Evolutionary conservation across 441 rosid species (phyloP).

Genomic region (Jatropha podagrica): DNA sequence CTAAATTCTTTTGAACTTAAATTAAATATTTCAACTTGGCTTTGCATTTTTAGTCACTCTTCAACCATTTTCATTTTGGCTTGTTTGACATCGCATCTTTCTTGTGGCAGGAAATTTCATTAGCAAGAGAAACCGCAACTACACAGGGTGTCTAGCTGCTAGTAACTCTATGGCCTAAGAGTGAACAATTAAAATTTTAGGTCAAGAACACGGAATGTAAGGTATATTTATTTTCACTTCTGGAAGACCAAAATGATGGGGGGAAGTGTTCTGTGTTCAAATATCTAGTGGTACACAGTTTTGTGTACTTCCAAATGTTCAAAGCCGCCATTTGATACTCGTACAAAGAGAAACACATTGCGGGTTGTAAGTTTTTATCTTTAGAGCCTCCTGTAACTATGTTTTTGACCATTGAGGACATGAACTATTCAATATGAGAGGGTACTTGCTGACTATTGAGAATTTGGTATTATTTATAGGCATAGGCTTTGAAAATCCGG

Average conservation of each 20-base stretch:
- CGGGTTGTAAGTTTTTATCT: no score
- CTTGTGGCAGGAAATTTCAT: constrained; percentile 48
- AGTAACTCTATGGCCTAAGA: neutral
- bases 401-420: no score
- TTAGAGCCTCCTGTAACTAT: no score
- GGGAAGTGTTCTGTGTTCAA: neutral
- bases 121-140: constrained; percentile 44
- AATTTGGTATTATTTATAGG: no score
- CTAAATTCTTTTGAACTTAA: neutral
- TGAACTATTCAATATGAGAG: no score
- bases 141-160: constrained; percentile 20
- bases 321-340: neutral
- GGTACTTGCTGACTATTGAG: no score
- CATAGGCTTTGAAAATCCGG: no score
- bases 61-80: neutral
- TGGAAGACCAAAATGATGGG: neutral
- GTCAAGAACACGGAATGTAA: neutral
- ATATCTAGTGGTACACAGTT: neutral
- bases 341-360: neutral
- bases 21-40: no score
- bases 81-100: constrained; percentile 18
- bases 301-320: neutral
- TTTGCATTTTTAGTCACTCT: neutral
- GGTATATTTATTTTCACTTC: neutral
- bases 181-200: neutral